Percentiles rank a stretch among this genome's conserved stretches.
phyloP scores from a whole-genome alignment of 306 rosid genomes.

The Lotus japonicus region DNA sequence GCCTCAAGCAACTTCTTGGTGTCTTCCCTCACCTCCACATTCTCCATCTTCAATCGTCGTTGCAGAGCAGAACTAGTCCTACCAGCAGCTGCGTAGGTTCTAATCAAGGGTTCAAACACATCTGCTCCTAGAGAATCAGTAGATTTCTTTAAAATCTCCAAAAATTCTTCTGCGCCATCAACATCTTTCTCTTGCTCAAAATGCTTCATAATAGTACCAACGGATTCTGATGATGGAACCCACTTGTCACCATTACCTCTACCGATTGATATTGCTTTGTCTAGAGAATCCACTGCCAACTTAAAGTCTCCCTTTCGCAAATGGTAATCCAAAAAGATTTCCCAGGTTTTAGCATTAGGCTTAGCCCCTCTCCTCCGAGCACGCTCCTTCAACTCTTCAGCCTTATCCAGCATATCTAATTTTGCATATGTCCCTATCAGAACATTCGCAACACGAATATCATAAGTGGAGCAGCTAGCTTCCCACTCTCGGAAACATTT shows the following conservation, averaged over 20 bases:
- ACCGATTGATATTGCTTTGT: conserved; percentile 55
- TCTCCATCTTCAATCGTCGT: conserved; percentile 79
- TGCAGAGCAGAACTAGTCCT: conserved; percentile 47
- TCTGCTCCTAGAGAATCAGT: conserved; percentile 39
- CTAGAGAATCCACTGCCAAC: conserved; percentile 55
- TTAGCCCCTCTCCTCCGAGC: conserved; percentile 70
- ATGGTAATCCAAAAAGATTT: conserved; percentile 60
- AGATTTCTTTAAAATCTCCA: conserved; percentile 60
- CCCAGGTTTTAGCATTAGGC: conserved; percentile 79
- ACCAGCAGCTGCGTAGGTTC: conserved; percentile 76
- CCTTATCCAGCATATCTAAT: conserved; percentile 62
- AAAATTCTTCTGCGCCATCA: conserved; percentile 71
- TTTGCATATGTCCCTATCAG: conserved; percentile 57
- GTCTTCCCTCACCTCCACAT: conserved; percentile 56
- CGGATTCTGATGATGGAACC: conserved; percentile 44
- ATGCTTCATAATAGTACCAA: conserved; percentile 48
- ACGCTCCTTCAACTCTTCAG: conserved; percentile 53
- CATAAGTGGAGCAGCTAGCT: conserved; percentile 53
- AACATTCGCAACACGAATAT: conserved; percentile 74
- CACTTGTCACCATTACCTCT: conserved; percentile 70
- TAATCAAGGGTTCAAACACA: conserved; percentile 73
- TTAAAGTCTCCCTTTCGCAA: conserved; percentile 47
- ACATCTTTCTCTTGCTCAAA: conserved; percentile 78
- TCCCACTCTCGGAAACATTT: conserved; percentile 82
- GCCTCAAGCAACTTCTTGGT: conserved; percentile 58